These are phyloP conservation scores for Mycena metata DNA, from an alignment of 768 basidiomycete genomes.

Conservation along the genomic window DNA sequence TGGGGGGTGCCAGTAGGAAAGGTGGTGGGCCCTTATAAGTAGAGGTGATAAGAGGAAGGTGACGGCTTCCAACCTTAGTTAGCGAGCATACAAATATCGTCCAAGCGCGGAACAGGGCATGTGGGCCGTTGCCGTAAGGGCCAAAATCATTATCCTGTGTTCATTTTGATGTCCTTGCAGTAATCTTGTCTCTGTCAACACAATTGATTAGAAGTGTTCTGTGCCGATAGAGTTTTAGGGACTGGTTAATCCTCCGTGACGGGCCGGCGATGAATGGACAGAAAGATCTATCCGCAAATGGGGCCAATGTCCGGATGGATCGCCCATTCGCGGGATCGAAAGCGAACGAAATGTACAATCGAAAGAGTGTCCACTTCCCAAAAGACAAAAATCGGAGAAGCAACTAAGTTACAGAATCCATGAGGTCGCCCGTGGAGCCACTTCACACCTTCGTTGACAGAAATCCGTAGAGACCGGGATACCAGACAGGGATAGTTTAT, in stretches of 20 bases:
- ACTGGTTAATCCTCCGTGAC: background rate
- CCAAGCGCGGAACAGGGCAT: slow-evolving; percentile 32
- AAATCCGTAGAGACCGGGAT: slow-evolving; percentile 33
- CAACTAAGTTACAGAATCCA: slow-evolving; percentile 27
- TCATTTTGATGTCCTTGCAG: slow-evolving; percentile 16
- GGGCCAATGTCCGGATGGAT: slow-evolving; percentile 10
- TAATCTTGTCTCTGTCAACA: slow-evolving; percentile 19
- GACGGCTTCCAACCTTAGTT: slow-evolving; percentile 34
- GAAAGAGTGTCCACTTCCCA: slow-evolving; percentile 4
- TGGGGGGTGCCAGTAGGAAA: slow-evolving; percentile 19
- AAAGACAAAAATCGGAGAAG: slow-evolving; percentile 20
- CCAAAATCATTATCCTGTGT: slow-evolving; percentile 13
- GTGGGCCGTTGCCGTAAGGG: slow-evolving; percentile 34
- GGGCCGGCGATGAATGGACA: slow-evolving; percentile 18
- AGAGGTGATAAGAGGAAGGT: slow-evolving; percentile 26
- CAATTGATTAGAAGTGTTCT: slow-evolving; percentile 2
- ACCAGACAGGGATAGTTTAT: slow-evolving; percentile 33
- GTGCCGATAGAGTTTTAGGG: slow-evolving; percentile 21
- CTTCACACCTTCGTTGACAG: slow-evolving; percentile 32
- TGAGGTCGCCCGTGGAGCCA: slow-evolving; percentile 29
- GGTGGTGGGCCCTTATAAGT: slow-evolving; percentile 24
- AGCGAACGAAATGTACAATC: background rate
- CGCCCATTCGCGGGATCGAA: slow-evolving; percentile 6
- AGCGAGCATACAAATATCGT: slow-evolving; percentile 35
- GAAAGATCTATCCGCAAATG: slow-evolving; percentile 31